phyloP scores from a whole-genome alignment of 2,329 filamentous ascomycete genomes.

The Diaporthe citri region DNA sequence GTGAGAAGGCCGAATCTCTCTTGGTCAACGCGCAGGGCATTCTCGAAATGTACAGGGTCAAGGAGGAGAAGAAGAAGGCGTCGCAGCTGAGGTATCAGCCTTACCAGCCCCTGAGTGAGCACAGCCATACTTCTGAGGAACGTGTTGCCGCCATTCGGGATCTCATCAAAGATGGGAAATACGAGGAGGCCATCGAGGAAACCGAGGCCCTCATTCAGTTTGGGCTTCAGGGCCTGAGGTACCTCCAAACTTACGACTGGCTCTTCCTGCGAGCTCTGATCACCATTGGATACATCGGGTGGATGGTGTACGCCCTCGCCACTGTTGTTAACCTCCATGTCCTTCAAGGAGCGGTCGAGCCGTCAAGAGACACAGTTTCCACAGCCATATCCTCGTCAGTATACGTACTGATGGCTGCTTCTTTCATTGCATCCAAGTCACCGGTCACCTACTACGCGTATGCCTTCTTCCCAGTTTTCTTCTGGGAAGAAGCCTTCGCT shows the following conservation, averaged over 20 bases:
- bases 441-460: conserved; percentile 91
- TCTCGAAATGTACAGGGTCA: conserved; percentile 95
- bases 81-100: conserved; percentile 83
- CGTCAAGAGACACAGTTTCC: conserved; percentile 71
- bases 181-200: conserved; percentile 83
- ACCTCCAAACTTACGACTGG: conserved; percentile 99
- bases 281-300: conserved; percentile 91
- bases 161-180: conserved; percentile 74
- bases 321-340: conserved; percentile 92
- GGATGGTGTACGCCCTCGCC: conserved; percentile 92
- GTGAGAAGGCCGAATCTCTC: conserved; percentile 86
- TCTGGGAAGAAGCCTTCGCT: conserved; percentile 96
- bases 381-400: conserved; percentile 79
- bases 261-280: conserved; percentile 91
- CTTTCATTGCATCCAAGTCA: conserved; percentile 84
- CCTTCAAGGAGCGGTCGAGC: conserved; percentile 75
- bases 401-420: conserved; percentile 81
- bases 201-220: conserved; percentile 82
- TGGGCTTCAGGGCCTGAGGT: conserved; percentile 85
- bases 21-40: conserved; percentile 88
- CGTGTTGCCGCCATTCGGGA: conserved; percentile 76
- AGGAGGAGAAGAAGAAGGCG: conserved; percentile 85
- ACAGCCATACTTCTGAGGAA: conserved; percentile 72
- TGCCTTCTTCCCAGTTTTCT: conserved; percentile 89
- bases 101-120: conserved; percentile 76